Percentiles rank a stretch among this genome's conserved stretches.
These are phyloP conservation scores for Glaciozyma antarctica DNA, from an alignment of 768 basidiomycete species.

Conservation along the genomic window DNA sequence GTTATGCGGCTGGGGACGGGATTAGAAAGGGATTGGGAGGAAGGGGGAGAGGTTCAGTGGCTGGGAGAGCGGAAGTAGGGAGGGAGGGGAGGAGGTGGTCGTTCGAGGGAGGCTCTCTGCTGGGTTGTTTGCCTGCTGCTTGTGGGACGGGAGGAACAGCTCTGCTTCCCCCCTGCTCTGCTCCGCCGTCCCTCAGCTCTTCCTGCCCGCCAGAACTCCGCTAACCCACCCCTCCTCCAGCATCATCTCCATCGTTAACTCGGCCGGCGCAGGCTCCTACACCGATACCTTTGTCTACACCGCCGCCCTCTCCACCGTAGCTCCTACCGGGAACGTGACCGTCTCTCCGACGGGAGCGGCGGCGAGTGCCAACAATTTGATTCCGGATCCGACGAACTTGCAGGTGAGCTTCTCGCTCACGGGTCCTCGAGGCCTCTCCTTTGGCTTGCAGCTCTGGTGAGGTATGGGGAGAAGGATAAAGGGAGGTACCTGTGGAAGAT, in stretches of 20 bases:
- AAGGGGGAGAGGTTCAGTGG: background rate
- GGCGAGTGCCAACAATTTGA: constrained; percentile 2
- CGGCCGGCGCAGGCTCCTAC: background rate
- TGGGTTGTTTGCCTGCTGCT: too few relatives aligned
- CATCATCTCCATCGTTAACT: constrained; percentile 10
- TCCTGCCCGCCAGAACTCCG: background rate
- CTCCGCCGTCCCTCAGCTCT: too few relatives aligned
- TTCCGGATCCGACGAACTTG: constrained; percentile 9
- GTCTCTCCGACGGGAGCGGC: background rate
- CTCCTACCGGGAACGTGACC: constrained; percentile 22
- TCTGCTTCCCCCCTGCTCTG: too few relatives aligned
- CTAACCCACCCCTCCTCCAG: background rate
- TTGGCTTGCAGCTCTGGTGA: too few relatives aligned
- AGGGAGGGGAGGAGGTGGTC: background rate
- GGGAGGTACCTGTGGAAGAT: too few relatives aligned
- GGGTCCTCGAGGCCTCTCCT: too few relatives aligned
- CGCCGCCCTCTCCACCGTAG: constrained; percentile 5
- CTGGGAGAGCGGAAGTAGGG: background rate
- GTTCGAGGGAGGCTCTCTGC: too few relatives aligned
- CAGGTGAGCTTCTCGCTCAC: constrained; percentile 7
- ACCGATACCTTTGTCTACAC: constrained; percentile 21
- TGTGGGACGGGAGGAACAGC: too few relatives aligned
- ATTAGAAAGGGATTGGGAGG: too few relatives aligned
- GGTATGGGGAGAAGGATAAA: too few relatives aligned
- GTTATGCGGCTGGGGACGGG: too few relatives aligned